These are phyloP conservation scores for Alternaria sp. DNA, from an alignment of 2,329 filamentous ascomycete species.

Conservation along the genomic window DNA sequence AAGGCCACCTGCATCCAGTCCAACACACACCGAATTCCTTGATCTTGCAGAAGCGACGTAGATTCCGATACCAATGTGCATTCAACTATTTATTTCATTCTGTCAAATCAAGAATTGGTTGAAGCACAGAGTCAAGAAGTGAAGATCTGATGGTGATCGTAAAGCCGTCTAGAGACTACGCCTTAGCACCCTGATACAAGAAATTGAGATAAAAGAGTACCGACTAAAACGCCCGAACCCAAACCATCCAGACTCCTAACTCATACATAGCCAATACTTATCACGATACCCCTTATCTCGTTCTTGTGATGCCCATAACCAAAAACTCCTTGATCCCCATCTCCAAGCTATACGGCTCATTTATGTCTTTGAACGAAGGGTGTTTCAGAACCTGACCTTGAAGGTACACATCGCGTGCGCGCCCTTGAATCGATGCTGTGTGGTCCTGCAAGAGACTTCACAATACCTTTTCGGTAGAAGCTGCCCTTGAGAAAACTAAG, in stretches of 20 bases:
- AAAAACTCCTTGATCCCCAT: not conserved
- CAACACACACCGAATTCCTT: too few species aligned
- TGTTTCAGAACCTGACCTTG: not conserved
- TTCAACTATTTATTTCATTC: too few species aligned
- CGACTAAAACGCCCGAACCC: not conserved
- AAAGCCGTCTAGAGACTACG: not conserved
- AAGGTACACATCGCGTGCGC: not conserved
- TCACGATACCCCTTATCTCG: not conserved
- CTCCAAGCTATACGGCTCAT: not conserved
- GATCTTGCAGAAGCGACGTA: not conserved
- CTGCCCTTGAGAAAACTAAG: constrained; percentile 24
- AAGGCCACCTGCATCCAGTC: too few species aligned
- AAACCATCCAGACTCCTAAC: not conserved
- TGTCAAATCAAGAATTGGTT: too few species aligned
- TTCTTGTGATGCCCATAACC: not conserved
- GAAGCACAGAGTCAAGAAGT: not conserved
- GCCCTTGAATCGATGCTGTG: not conserved
- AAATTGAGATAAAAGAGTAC: not conserved
- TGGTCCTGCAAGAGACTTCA: not conserved
- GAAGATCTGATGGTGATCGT: not conserved
- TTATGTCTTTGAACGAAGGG: not conserved
- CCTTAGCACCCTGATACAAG: not conserved
- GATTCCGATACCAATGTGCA: not conserved
- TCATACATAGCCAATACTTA: not conserved
- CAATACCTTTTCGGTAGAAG: not conserved